Conservation (phyloP, 1,284 basidiomycete species). For the Volvariella volvacea region DNA sequence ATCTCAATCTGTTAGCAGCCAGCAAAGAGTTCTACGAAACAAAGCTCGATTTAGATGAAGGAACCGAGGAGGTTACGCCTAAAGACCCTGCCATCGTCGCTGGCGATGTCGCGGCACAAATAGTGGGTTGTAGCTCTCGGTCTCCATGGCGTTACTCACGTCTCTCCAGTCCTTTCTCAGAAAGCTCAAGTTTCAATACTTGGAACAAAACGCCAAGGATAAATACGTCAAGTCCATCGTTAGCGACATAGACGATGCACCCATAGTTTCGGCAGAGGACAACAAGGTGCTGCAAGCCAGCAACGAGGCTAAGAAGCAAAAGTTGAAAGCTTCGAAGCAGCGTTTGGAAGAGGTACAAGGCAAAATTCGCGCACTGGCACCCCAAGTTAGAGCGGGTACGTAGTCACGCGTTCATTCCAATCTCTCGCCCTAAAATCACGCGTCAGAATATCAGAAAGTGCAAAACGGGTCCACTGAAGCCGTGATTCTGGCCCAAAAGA, state of each 20-base stretch:
- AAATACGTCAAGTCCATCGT: conserved; percentile 81
- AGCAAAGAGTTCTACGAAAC: conserved; percentile 28
- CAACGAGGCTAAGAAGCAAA: conserved; percentile 68
- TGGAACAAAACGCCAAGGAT: conserved; percentile 84
- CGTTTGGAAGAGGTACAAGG: conserved; percentile 53
- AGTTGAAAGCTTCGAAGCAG: conserved; percentile 57
- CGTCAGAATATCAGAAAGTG: conserved; percentile 51
- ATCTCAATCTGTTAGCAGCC: conserved; percentile 29
- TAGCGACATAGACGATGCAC: conserved; percentile 74
- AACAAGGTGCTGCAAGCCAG: conserved; percentile 56
- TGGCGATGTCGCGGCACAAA: conserved; percentile 39
- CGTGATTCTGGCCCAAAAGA: conserved; percentile 58
- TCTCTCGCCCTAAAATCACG: not conserved
- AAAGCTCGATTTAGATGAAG: conserved; percentile 26
- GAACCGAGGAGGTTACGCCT: conserved; percentile 22
- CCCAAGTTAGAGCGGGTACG: conserved; percentile 61
- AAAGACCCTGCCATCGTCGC: conserved; percentile 42
- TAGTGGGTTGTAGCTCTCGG: conserved; percentile 24
- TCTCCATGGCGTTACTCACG: not conserved
- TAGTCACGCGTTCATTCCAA: not conserved
- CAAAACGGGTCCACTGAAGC: conserved; percentile 49
- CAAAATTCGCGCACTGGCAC: conserved; percentile 55
- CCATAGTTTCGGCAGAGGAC: conserved; percentile 65
- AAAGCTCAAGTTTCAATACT: conserved; percentile 81
- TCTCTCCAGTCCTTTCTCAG: conserved; percentile 59